phyloP scores from a whole-genome alignment of 176 grass and related monocot genomes.

The Tillandsia leiboldiana region DNA sequence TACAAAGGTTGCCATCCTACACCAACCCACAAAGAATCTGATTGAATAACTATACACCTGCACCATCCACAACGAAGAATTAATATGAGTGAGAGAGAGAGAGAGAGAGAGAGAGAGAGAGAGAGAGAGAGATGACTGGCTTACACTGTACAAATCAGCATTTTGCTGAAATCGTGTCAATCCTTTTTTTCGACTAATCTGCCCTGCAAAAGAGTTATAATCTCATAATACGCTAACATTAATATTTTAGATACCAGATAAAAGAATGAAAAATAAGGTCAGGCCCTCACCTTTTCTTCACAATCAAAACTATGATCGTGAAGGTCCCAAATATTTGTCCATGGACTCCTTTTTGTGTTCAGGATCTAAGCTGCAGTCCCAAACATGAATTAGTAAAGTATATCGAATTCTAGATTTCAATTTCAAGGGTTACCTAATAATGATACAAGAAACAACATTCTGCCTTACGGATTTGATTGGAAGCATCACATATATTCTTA shows the following conservation, averaged over 20 bases:
- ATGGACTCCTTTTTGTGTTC: slow-evolving; percentile 87
- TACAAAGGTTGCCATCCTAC: slow-evolving; percentile 14
- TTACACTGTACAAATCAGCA: slow-evolving; percentile 34
- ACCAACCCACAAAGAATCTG: slow-evolving; percentile 25
- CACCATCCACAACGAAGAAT: slow-evolving; percentile 13
- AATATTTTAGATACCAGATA: slow-evolving; percentile 15
- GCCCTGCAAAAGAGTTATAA: slow-evolving; percentile 16
- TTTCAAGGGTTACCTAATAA: not conserved
- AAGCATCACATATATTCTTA: not conserved
- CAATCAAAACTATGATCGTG: slow-evolving; percentile 36
- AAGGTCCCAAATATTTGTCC: slow-evolving; percentile 71
- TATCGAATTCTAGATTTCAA: not conserved
- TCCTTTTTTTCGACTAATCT: slow-evolving; percentile 1
- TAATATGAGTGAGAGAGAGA: slow-evolving; percentile 2
- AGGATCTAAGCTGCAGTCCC: slow-evolving; percentile 74
- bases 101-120: not conserved
- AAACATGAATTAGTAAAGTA: slow-evolving; percentile 6
- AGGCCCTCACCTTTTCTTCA: slow-evolving; percentile 8
- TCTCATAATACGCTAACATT: not conserved
- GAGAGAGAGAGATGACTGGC: slow-evolving; percentile 4
- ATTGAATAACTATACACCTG: slow-evolving; percentile 30
- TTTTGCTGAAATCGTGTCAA: not conserved
- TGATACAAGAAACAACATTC: not conserved
- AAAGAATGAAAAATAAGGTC: slow-evolving; percentile 3
- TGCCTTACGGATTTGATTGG: not conserved